Conservation (phyloP, 768 basidiomycete genomes). For the Lentinula edodes region DNA sequence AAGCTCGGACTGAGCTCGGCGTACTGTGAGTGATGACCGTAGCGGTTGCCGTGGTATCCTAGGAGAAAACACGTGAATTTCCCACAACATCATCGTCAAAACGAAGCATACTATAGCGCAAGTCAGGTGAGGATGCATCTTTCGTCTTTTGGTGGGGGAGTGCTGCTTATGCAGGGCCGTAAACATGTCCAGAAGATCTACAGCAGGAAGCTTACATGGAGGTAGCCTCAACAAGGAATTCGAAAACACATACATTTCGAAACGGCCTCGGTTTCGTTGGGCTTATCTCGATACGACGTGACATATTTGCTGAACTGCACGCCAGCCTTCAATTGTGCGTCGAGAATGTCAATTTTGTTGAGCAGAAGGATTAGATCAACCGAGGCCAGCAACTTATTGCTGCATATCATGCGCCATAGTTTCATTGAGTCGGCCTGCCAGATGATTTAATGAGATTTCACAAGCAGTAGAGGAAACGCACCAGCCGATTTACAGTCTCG, state of each 20-base stretch:
- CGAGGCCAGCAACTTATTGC: slow-evolving; percentile 46
- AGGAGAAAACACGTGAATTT: slow-evolving; percentile 9
- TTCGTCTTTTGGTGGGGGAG: slow-evolving; percentile 36
- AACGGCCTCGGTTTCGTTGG: slow-evolving; percentile 47
- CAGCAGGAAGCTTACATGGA: not conserved
- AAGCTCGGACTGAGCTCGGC: slow-evolving; percentile 12
- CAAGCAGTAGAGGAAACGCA: slow-evolving; percentile 19
- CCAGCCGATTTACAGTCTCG: slow-evolving; percentile 52
- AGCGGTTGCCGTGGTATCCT: slow-evolving; percentile 45
- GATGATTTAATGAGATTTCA: not conserved
- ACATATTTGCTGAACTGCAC: slow-evolving; percentile 51
- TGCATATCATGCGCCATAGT: slow-evolving; percentile 56
- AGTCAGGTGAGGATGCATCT: slow-evolving; percentile 49
- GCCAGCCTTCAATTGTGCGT: slow-evolving; percentile 46
- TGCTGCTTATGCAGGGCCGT: slow-evolving; percentile 42
- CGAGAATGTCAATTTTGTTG: slow-evolving; percentile 59
- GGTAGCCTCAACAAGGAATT: not conserved
- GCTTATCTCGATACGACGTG: slow-evolving; percentile 44
- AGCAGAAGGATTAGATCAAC: slow-evolving; percentile 57
- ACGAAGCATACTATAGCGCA: slow-evolving; percentile 48
- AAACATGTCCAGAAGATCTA: slow-evolving; percentile 51
- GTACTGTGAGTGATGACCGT: slow-evolving; percentile 42
- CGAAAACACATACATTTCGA: slow-evolving; percentile 39
- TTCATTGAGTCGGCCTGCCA: slow-evolving; percentile 48
- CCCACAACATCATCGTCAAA: slow-evolving; percentile 1